Evolutionary conservation across 179 eudicot species (phyloP).

Genomic region (Beta lomatogona): DNA sequence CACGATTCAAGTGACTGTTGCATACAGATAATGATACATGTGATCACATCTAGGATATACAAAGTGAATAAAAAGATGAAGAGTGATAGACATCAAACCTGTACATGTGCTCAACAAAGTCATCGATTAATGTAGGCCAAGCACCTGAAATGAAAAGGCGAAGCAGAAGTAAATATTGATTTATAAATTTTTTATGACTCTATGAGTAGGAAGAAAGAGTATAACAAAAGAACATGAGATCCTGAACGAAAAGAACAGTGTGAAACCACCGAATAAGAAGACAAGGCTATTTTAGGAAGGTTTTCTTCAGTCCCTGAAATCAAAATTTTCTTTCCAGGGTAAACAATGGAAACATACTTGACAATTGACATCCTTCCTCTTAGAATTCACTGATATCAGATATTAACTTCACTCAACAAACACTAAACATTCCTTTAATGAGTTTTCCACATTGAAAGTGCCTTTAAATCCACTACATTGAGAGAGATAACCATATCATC

Average conservation of each 20-base stretch:
- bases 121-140: constrained; percentile 93
- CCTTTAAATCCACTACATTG: neutral
- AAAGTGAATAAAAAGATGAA: neutral
- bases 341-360: neutral
- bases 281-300: neutral
- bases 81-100: constrained; percentile 48
- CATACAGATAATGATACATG: neutral
- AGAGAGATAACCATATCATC: neutral
- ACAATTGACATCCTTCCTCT: neutral
- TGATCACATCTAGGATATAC: neutral
- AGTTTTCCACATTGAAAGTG: neutral
- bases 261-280: neutral
- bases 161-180: neutral
- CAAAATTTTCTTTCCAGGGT: neutral
- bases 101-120: constrained; percentile 96
- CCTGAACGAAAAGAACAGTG: too few relatives aligned
- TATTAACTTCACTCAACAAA: neutral
- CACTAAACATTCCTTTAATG: neutral
- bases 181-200: neutral
- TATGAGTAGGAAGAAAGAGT: neutral
- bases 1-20: neutral
- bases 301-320: neutral
- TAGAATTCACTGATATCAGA: neutral
- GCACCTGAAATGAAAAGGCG: constrained; percentile 59
- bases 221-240: neutral